Conservation (phyloP, 225 moss, liverwort and hornwort genomes). For the Bryum argenteum region DNA sequence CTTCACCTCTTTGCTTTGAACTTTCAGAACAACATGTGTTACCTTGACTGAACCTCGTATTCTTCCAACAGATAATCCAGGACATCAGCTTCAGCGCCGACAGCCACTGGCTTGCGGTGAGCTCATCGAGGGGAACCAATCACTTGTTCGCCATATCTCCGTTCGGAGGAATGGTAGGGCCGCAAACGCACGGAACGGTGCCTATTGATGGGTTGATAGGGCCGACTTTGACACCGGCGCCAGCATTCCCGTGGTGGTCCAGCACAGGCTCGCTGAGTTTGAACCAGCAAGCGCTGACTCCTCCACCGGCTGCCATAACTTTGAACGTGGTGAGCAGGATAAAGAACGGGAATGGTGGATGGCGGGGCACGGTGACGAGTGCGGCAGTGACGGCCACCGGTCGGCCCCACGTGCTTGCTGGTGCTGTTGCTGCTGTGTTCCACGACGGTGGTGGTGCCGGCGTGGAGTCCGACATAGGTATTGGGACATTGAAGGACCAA, state of each 20-base stretch:
- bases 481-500: constrained; percentile 82
- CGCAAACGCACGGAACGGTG: constrained; percentile 84
- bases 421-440: constrained; percentile 89
- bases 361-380: constrained; percentile 92
- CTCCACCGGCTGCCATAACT: constrained; percentile 75
- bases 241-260: constrained; percentile 96
- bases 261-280: constrained; percentile 64
- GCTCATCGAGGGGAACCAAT: constrained; percentile 90
- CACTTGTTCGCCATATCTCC: constrained; percentile 95
- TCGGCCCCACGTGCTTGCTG: constrained; percentile 58
- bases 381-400: constrained; percentile 96
- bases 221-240: constrained; percentile 71
- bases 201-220: constrained; percentile 84
- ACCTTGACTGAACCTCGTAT: constrained; percentile 2
- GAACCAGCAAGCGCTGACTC: constrained; percentile 56
- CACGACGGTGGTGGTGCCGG: constrained; percentile 89
- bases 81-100: constrained; percentile 93
- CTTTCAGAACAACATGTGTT: not conserved
- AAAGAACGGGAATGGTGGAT: constrained; percentile 87
- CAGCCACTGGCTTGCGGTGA: constrained; percentile 95
- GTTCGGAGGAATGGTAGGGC: constrained; percentile 85
- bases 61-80: constrained; percentile 72
- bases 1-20: not conserved
- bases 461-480: constrained; percentile 69
- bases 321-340: constrained; percentile 89